Base-by-base conservation (phyloP, 192 early-diverging fungal species). In the Backusella sp. region DNA sequence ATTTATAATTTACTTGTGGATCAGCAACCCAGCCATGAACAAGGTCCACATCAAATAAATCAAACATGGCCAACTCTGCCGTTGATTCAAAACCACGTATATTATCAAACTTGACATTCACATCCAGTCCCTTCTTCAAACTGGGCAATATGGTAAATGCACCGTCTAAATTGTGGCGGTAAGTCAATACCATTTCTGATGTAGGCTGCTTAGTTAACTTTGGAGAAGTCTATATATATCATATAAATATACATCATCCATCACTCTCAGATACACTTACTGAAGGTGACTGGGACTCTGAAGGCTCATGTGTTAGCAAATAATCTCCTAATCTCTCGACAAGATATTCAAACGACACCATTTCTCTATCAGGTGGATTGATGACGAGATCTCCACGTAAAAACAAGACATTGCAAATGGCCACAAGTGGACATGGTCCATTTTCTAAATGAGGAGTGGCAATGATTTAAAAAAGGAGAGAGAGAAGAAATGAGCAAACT, bases 1-100 rank as follows among this genome's bases (percentile, higher is more conserved):
- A 14, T 21, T 26, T 56, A 32, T 36, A n/a, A 14, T 37, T 76
- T 76, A 83, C 78, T 65, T 88, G 82, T 21, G 90, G 88, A 68
- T 93, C 93, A 26, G 89, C 91, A 23, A 94, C 88, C 96, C 96
- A 99, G 19, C 97, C 97, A 83, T 98, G 96, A 52, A 94, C 93
- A 8, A 98, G 78, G 21, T 88, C 84, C 3, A 98, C 92, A 35
- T 87, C 76, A 75, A 97, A 96, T 8, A 91, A 84, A 71, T 92
- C 88, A 82, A 98, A 98, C 37, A 97, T 80, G 0, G 80, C 85
- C 26, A 87, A 79, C 71, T 88, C 88, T 37, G 82, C 87, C 26
- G 89, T 92, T 2, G 85, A 77, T 76, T 95, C 95, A 83, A 99
- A 97, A 11, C 86, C 91, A 68, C 83, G 84, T 42, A 94, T 90